A percentile compares a stretch with the other conserved stretches of the same genome.
Evolutionary conservation across 345 rosid genomes (phyloP).

Genomic region (Eucalyptus curtisii): DNA sequence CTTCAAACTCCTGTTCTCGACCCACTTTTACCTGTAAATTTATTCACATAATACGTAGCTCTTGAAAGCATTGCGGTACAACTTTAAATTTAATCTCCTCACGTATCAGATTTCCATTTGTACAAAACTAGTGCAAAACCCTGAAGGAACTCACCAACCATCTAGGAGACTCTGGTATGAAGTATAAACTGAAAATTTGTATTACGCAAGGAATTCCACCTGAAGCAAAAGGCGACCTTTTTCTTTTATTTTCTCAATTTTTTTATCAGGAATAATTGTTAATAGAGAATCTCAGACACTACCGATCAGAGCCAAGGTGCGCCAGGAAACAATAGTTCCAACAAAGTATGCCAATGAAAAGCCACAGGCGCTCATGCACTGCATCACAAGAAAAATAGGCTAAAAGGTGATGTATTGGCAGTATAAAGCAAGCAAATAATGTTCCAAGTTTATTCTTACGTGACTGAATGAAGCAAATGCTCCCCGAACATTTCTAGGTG

Average conservation of each 20-base stretch:
- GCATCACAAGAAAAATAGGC: background rate
- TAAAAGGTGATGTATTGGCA: background rate
- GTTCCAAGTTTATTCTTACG: background rate
- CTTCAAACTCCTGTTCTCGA: slow-evolving; percentile 22
- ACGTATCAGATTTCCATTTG: background rate
- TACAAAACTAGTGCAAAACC: background rate
- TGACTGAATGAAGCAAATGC: background rate
- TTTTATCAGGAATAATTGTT: background rate
- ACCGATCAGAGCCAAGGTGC: slow-evolving; percentile 6
- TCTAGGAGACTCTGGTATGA: slow-evolving; percentile 25
- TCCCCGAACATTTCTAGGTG: slow-evolving; percentile 14
- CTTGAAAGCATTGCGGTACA: background rate
- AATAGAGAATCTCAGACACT: background rate
- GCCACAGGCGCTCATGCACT: slow-evolving; percentile 1
- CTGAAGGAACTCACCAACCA: slow-evolving; percentile 11
- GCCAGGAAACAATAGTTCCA: slow-evolving; percentile 9
- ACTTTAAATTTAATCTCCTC: background rate
- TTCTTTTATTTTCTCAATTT: background rate
- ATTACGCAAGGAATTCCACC: slow-evolving; percentile 1
- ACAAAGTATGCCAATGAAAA: background rate
- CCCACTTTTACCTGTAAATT: slow-evolving; percentile 18
- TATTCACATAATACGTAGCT: background rate
- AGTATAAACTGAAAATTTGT: slow-evolving; percentile 7
- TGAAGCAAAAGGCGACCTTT: background rate
- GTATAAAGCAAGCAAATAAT: background rate